A percentile compares a stretch with the other conserved stretches of the same genome.
phyloP scores from a whole-genome alignment of 2,329 filamentous ascomycete genomes.

The Fusarium avenaceum region DNA sequence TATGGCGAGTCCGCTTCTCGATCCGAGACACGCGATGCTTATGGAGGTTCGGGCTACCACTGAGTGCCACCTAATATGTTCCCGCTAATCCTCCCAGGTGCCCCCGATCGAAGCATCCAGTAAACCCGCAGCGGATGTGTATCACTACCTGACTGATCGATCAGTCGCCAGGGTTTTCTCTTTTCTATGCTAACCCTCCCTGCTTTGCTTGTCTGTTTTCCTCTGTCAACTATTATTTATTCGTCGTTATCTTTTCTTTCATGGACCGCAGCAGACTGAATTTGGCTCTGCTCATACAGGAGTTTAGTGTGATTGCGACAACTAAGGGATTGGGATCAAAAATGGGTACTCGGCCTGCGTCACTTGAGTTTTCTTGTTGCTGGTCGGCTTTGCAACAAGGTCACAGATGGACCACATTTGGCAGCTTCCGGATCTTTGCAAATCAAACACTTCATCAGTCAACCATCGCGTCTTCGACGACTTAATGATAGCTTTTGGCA shows the following conservation, averaged over 20 bases:
- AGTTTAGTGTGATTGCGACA: conserved; percentile 57
- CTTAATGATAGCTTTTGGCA: conserved; percentile 56
- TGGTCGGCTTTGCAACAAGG: conserved; percentile 56
- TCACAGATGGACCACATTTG: conserved; percentile 56
- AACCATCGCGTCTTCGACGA: conserved; percentile 55
- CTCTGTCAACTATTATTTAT: conserved; percentile 45
- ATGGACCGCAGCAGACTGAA: conserved; percentile 50
- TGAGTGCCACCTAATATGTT: conserved; percentile 36
- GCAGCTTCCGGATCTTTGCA: conserved; percentile 58
- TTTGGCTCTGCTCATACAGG: conserved; percentile 53
- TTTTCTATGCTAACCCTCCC: conserved; percentile 47
- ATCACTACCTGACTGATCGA: conserved; percentile 35
- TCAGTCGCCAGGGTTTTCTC: conserved; percentile 41
- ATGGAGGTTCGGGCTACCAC: conserved; percentile 57
- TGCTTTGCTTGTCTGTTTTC: conserved; percentile 49
- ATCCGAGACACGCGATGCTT: conserved; percentile 60
- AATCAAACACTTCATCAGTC: conserved; percentile 58
- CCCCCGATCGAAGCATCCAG: conserved; percentile 50
- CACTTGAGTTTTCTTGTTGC: conserved; percentile 54
- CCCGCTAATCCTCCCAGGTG: conserved; percentile 52
- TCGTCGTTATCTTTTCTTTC: conserved; percentile 48
- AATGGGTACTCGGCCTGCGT: conserved; percentile 54
- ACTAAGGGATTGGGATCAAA: conserved; percentile 54
- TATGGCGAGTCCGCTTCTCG: conserved; percentile 60
- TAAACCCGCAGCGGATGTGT: conserved; percentile 33